A percentile compares a stretch with the other conserved stretches of the same genome.
phyloP scores from a whole-genome alignment of 225 moss, liverwort and hornwort genomes.

The Pseudoscleropodium purum region DNA sequence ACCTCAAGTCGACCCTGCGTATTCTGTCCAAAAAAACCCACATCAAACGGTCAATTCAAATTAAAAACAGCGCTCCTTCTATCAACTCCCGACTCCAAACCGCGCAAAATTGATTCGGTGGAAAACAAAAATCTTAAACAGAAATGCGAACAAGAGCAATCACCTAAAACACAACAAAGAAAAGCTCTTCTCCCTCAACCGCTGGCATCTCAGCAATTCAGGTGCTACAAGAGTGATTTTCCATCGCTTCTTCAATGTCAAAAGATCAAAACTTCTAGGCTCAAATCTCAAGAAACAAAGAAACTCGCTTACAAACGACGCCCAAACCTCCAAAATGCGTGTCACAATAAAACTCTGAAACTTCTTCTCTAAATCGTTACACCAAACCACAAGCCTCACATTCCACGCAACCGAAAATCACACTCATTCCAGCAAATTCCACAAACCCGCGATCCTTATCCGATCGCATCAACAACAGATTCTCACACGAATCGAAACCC shows the following conservation, averaged over 20 bases:
- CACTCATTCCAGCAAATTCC: background rate
- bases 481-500: background rate
- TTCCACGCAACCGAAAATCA: background rate
- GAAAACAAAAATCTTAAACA: background rate
- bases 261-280: background rate
- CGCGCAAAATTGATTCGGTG: background rate
- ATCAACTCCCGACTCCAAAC: background rate
- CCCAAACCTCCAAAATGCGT: background rate
- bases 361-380: background rate
- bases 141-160: background rate
- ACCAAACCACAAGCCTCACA: background rate
- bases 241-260: background rate
- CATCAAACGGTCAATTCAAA: background rate
- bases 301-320: background rate
- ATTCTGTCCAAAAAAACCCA: background rate
- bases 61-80: background rate
- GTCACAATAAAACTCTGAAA: background rate
- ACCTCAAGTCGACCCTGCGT: background rate
- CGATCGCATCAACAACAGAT: background rate
- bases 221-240: background rate
- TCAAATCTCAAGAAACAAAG: background rate
- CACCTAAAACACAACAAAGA: background rate
- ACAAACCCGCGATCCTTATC: background rate
- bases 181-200: background rate
- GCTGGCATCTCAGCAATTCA: background rate